Base-by-base conservation (phyloP, 73 alveolate species). In the Vitrella brassicaformis region DNA sequence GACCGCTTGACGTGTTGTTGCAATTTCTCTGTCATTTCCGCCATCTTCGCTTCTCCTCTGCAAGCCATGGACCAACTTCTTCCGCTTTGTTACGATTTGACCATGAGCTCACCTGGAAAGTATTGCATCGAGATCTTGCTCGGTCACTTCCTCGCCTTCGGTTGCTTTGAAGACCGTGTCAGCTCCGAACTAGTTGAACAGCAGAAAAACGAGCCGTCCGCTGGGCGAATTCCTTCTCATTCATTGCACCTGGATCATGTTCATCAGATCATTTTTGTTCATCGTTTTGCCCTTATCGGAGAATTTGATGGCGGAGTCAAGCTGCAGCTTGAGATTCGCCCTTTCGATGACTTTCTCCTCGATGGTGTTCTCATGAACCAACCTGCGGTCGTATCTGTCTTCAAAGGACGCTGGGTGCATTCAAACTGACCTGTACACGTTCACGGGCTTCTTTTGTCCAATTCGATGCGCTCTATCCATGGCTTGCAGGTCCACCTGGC, bases 391-490 rank as follows among this genome's bases (percentile, higher is more conserved):
- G n/a, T n/a, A n/a, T n/a, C n/a, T n/a, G n/a, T n/a, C n/a, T n/a
- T n/a, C n/a, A n/a, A n/a, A n/a, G n/a, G n/a, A n/a, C n/a, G n/a
- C n/a, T n/a, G n/a, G n/a, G n/a, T n/a, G n/a, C n/a, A n/a, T n/a
- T n/a, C n/a, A n/a, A n/a, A n/a, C 28, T n/a, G 1, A 56, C 26
- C 99, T 73, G 86, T 92, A 96, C 28, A 96, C 98, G 72, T 90
- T 88, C 27, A 94, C 98, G 26, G 85, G 81, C 74, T 91, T 90
- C 73, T 94, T 96, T 73, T 96, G 94, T n/a, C 99, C 99, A 19
- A 96, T 87, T 82, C 99, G 84, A 79, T 96, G 99, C 22, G 99
- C 98, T 82, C 99, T 85, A 80, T 96, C 99, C 76, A 96, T 96
- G 22, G 98, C 99, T 75, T 96, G 94, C 82, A 93, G 88, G 75